Percentiles rank a stretch among this genome's conserved stretches.
Conservation (phyloP, 768 basidiomycete genomes). For the Kwoniella bestiolae region DNA sequence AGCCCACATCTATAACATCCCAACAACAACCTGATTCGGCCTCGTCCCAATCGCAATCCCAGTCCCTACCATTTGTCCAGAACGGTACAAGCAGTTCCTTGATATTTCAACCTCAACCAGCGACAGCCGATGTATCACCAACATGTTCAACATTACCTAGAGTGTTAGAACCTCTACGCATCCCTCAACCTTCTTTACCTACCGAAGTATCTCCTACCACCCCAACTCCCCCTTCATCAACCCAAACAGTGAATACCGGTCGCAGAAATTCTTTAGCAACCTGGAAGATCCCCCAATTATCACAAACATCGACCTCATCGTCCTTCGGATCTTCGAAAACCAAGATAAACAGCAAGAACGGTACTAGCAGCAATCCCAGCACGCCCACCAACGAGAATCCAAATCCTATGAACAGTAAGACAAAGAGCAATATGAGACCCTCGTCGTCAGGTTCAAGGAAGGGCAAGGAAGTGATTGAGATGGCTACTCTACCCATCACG, state of each 20-base stretch:
- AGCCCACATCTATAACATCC: not conserved
- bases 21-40: not conserved
- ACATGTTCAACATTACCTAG: constrained; percentile 11
- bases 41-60: constrained; percentile 24
- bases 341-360: not conserved
- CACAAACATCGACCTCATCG: not conserved
- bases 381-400: not conserved
- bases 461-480: constrained; percentile 23
- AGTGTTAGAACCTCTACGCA: constrained; percentile 16
- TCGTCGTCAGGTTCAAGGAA: constrained; percentile 20
- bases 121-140: constrained; percentile 13
- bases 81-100: not conserved
- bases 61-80: not conserved
- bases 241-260: not conserved
- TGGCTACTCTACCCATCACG: constrained; percentile 4
- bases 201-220: not conserved
- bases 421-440: constrained; percentile 9
- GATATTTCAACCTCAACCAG: constrained; percentile 15
- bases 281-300: constrained; percentile 6
- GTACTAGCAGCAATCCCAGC: not conserved
- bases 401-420: not conserved
- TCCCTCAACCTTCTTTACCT: constrained; percentile 8
- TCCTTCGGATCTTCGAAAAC: too few species aligned
- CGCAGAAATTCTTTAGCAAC: constrained; percentile 10
- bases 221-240: not conserved